phyloP scores from a whole-genome alignment of 495 filamentous ascomycete genomes.

The Penicillium cataractarum region DNA sequence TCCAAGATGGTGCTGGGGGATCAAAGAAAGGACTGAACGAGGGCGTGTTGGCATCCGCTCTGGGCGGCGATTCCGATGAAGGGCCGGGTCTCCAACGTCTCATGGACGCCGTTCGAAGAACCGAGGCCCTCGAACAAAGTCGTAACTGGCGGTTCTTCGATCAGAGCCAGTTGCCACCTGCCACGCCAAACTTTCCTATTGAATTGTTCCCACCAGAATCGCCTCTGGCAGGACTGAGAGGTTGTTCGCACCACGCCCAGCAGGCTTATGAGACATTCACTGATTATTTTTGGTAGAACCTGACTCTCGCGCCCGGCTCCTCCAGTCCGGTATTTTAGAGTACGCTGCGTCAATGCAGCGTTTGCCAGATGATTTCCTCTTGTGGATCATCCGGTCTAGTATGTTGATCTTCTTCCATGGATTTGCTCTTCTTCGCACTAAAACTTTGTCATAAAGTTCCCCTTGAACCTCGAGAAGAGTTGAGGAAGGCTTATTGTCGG shows the following conservation, averaged over 20 bases:
- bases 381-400: constrained; percentile 75
- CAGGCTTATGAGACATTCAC: neutral
- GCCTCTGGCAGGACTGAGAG: constrained; percentile 39
- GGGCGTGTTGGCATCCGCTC: constrained; percentile 42
- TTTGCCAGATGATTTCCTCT: constrained; percentile 70
- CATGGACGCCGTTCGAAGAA: constrained; percentile 71
- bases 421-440: constrained; percentile 13
- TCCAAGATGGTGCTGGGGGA: neutral
- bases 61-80: constrained; percentile 52
- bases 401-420: constrained; percentile 10
- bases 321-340: constrained; percentile 70
- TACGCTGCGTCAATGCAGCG: constrained; percentile 56
- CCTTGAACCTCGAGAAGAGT: constrained; percentile 59
- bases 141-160: constrained; percentile 72
- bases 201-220: constrained; percentile 30
- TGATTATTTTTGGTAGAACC: constrained; percentile 36
- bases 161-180: constrained; percentile 32
- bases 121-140: constrained; percentile 65
- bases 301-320: constrained; percentile 58
- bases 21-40: constrained; percentile 42
- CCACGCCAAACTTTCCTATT: constrained; percentile 40
- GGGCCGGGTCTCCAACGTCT: constrained; percentile 60
- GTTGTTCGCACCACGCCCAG: constrained; percentile 19
- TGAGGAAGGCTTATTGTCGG: constrained; percentile 67
- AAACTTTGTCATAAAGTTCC: constrained; percentile 45